These are phyloP conservation scores for Kockovaella imperatae DNA, from an alignment of 768 basidiomycete species.

Conservation along the genomic window DNA sequence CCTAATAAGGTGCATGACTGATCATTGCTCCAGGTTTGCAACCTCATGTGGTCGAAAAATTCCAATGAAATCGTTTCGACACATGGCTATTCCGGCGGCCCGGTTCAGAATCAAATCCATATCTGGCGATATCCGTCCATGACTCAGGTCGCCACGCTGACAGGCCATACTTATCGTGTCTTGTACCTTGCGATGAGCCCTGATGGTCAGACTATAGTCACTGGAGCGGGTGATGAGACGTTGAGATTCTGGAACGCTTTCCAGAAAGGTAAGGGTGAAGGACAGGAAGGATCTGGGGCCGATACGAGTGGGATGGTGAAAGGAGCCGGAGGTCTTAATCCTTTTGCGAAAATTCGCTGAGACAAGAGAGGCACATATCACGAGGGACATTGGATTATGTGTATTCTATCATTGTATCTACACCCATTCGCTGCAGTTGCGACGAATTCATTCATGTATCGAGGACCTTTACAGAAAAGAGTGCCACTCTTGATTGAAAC, in stretches of 20 bases:
- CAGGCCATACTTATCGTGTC: slow-evolving; percentile 90
- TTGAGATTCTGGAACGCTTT: slow-evolving; percentile 97
- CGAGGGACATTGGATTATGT: no score
- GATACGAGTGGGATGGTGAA: slow-evolving; percentile 7
- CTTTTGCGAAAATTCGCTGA: slow-evolving; percentile 26
- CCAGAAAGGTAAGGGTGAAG: slow-evolving; percentile 17
- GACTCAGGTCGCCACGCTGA: slow-evolving; percentile 87
- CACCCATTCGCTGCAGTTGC: no score
- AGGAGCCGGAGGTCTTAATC: slow-evolving; percentile 15
- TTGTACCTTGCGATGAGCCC: slow-evolving; percentile 96
- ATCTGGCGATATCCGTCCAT: slow-evolving; percentile 83
- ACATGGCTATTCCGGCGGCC: slow-evolving; percentile 88
- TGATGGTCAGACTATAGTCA: slow-evolving; percentile 95
- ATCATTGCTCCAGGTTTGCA: slow-evolving; percentile 66
- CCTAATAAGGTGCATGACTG: background rate
- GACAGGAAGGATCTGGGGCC: slow-evolving; percentile 1
- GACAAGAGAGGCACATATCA: background rate
- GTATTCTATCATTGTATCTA: no score
- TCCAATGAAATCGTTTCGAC: slow-evolving; percentile 97
- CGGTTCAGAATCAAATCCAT: slow-evolving; percentile 91
- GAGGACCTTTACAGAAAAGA: no score
- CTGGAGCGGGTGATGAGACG: slow-evolving; percentile 95
- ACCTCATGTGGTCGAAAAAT: slow-evolving; percentile 89
- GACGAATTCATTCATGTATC: no score
- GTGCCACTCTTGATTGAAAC: no score